A percentile compares a stretch with the other conserved stretches of the same genome.
Conservation (phyloP, 108 stramenopile genomes). For the Bacterosira constricta region DNA sequence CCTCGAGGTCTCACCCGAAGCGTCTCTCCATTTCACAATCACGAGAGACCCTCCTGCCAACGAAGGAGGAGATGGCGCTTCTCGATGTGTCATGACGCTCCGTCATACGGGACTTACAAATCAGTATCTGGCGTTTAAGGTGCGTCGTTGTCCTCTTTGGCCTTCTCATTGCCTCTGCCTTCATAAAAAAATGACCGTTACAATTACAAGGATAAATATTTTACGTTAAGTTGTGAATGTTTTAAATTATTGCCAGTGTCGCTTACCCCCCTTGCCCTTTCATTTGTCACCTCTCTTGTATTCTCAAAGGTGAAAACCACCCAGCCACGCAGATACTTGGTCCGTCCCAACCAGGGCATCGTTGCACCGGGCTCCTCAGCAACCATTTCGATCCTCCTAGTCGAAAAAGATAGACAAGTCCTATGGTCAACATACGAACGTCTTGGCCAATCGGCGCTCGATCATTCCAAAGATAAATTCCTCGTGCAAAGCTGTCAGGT, state of each 20-base stretch:
- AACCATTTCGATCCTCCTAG: conserved; percentile 80
- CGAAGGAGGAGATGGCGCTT: conserved; percentile 47
- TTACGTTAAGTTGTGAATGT: neutral
- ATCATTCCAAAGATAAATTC: conserved; percentile 93
- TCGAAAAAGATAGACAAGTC: conserved; percentile 87
- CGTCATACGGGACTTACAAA: conserved; percentile 67
- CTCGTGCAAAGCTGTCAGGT: conserved; percentile 81
- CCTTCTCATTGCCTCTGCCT: too few relatives aligned
- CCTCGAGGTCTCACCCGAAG: conserved; percentile 72
- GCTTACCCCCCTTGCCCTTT: neutral
- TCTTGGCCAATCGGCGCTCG: conserved; percentile 89
- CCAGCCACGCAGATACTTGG: conserved; percentile 89
- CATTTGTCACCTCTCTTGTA: neutral
- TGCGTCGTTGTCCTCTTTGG: conserved; percentile 36
- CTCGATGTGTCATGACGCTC: conserved; percentile 71
- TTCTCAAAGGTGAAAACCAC: conserved; percentile 86
- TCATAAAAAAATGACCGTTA: too few relatives aligned
- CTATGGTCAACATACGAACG: conserved; percentile 84
- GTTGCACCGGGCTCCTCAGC: conserved; percentile 77
- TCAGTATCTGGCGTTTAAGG: conserved; percentile 83
- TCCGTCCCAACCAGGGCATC: conserved; percentile 91
- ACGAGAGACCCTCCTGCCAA: conserved; percentile 39
- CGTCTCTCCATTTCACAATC: conserved; percentile 73
- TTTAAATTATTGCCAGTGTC: neutral
- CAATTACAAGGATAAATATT: neutral